Conservation (phyloP, 2,329 filamentous ascomycete species). For the Neofusicoccum ribis region DNA sequence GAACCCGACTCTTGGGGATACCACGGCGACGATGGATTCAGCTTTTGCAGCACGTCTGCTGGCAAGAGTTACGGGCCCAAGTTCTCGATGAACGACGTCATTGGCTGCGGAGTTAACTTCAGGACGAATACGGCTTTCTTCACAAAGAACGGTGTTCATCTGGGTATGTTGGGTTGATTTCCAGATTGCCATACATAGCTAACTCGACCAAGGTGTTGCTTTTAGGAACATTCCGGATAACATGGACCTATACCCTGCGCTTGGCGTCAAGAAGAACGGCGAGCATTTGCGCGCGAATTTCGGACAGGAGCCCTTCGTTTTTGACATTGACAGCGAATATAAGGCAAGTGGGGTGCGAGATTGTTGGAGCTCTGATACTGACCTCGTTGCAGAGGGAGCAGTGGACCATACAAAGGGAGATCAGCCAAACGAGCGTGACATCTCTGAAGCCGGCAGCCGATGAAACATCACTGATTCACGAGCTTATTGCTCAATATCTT, state of each 20-base stretch:
- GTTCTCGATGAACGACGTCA: slow-evolving; percentile 59
- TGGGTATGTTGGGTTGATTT: slow-evolving; percentile 45
- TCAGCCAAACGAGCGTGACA: slow-evolving; percentile 60
- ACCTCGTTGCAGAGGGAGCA: slow-evolving; percentile 57
- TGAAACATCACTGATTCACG: slow-evolving; percentile 78
- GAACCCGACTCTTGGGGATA: slow-evolving; percentile 67
- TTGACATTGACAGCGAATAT: slow-evolving; percentile 87
- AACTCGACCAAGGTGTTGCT: slow-evolving; percentile 59
- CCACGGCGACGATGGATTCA: slow-evolving; percentile 65
- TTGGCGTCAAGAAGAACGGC: slow-evolving; percentile 66
- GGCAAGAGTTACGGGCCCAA: slow-evolving; percentile 61
- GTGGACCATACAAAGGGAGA: slow-evolving; percentile 59
- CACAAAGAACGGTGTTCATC: slow-evolving; percentile 62
- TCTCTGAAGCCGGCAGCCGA: slow-evolving; percentile 63
- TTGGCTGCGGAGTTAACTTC: slow-evolving; percentile 67
- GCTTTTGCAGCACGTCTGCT: slow-evolving; percentile 60
- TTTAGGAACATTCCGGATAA: slow-evolving; percentile 63
- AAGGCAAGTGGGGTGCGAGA: slow-evolving; percentile 62
- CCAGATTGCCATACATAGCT: neutral
- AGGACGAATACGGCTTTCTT: slow-evolving; percentile 63
- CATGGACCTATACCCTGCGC: slow-evolving; percentile 64
- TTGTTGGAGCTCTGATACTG: slow-evolving; percentile 3
- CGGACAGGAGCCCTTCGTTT: slow-evolving; percentile 75
- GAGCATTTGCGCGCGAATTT: slow-evolving; percentile 63
- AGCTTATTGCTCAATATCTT: slow-evolving; percentile 82